A percentile compares a stretch with the other conserved stretches of the same genome.
phyloP scores from a whole-genome alignment of 768 basidiomycete genomes.

The Tulasnella sp. region DNA sequence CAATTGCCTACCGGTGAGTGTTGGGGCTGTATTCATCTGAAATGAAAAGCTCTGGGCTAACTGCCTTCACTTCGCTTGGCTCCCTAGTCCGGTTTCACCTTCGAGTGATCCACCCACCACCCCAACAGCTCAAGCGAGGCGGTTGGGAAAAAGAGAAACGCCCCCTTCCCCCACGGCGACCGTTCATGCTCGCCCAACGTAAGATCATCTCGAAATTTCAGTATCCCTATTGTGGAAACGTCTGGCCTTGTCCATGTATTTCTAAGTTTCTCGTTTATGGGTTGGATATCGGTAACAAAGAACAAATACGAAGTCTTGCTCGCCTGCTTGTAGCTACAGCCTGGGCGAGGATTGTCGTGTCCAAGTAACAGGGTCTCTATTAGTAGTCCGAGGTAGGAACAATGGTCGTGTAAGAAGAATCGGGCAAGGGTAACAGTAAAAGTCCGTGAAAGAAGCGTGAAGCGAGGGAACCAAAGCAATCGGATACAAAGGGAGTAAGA shows the following conservation, averaged over 20 bases:
- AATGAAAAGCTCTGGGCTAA: neutral
- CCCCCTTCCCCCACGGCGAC: neutral
- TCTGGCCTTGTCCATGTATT: neutral
- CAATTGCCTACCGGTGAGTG: constrained; percentile 15
- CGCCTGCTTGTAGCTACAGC: neutral
- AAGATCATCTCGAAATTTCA: neutral
- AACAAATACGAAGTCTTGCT: no score
- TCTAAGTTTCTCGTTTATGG: neutral
- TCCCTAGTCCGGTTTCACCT: neutral
- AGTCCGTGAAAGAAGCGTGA: neutral
- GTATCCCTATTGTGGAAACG: neutral
- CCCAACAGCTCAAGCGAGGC: neutral
- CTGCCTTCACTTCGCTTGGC: neutral
- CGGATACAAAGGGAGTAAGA: neutral
- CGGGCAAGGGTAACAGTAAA: neutral
- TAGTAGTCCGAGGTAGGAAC: neutral
- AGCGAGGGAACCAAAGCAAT: neutral
- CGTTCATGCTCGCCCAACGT: neutral
- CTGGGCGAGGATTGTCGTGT: neutral
- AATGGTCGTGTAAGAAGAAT: neutral
- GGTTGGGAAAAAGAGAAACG: neutral
- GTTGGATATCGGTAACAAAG: neutral
- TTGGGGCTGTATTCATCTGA: neutral
- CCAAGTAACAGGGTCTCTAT: neutral
- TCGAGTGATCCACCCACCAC: neutral